Conservation (phyloP, 2,329 filamentous ascomycete genomes). For the Neospermospora avenae region DNA sequence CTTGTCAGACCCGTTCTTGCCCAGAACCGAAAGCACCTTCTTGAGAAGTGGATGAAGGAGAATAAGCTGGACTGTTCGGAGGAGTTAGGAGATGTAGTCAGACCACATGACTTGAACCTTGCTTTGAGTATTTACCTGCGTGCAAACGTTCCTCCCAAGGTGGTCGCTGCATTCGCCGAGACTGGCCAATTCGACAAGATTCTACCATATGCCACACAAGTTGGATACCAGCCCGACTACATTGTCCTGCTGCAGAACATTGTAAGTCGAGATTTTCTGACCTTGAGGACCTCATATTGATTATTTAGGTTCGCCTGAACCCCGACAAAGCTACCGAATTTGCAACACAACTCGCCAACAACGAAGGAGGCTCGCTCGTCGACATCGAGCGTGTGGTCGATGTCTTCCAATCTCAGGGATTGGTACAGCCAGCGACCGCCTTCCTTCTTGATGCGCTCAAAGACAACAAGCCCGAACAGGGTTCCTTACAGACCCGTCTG, state of each 20-base stretch:
- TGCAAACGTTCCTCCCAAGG: constrained; percentile 88
- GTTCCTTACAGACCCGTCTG: constrained; percentile 86
- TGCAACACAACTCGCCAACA: constrained; percentile 85
- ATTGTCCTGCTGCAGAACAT: constrained; percentile 90
- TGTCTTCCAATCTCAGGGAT: constrained; percentile 96
- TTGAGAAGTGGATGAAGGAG: constrained; percentile 98
- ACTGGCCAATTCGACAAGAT: constrained; percentile 97
- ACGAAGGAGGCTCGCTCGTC: constrained; percentile 81
- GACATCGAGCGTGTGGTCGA: constrained; percentile 95
- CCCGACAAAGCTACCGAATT: constrained; percentile 95
- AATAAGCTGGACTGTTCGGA: constrained; percentile 95
- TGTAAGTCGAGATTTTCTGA: constrained; percentile 3
- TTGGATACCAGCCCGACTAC: constrained; percentile 92
- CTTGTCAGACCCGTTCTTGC: constrained; percentile 87
- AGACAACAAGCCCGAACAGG: constrained; percentile 92
- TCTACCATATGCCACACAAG: constrained; percentile 80
- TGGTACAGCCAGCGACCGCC: constrained; percentile 97
- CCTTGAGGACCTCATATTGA: background rate
- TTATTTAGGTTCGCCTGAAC: constrained; percentile 67
- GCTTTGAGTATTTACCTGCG: constrained; percentile 88
- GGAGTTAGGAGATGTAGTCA: constrained; percentile 91
- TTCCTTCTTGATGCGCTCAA: constrained; percentile 95
- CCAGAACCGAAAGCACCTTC: constrained; percentile 90
- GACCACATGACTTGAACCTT: constrained; percentile 82
- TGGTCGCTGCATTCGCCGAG: constrained; percentile 91